These are phyloP conservation scores for Clarireedia hainanense DNA, from an alignment of 2,329 filamentous ascomycete species.

Conservation along the genomic window DNA sequence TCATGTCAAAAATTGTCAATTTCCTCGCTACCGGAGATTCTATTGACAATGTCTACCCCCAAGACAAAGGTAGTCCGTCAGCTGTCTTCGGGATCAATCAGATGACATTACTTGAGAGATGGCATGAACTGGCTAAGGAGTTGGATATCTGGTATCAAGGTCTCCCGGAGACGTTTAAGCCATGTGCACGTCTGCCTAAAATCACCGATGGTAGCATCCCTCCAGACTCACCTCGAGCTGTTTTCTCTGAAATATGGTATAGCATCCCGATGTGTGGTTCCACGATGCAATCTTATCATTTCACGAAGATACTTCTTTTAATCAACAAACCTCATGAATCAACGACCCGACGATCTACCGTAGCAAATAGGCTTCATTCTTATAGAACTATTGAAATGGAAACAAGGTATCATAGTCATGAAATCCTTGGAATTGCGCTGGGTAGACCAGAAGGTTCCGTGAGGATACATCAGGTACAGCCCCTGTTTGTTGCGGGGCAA, in stretches of 20 bases:
- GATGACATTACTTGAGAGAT: slow-evolving; percentile 42
- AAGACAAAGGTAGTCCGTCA: slow-evolving; percentile 31
- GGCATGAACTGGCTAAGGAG: slow-evolving; percentile 47
- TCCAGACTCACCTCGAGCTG: slow-evolving; percentile 26
- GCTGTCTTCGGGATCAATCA: slow-evolving; percentile 38
- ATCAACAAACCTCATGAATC: slow-evolving; percentile 52
- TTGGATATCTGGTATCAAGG: slow-evolving; percentile 52
- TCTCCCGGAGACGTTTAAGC: slow-evolving; percentile 50
- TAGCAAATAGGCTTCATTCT: slow-evolving; percentile 45
- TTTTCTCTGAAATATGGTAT: slow-evolving; percentile 54
- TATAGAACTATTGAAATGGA: slow-evolving; percentile 50
- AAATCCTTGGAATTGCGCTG: slow-evolving; percentile 54
- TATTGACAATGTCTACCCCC: slow-evolving; percentile 31
- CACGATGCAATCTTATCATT: slow-evolving; percentile 59
- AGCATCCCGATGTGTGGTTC: slow-evolving; percentile 55
- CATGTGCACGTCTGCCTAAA: slow-evolving; percentile 42
- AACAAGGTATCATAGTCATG: slow-evolving; percentile 48
- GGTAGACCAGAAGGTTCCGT: slow-evolving; percentile 47
- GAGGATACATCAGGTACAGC: slow-evolving; percentile 49
- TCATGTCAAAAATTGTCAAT: slow-evolving; percentile 58
- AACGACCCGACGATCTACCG: slow-evolving; percentile 41
- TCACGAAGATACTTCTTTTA: slow-evolving; percentile 52
- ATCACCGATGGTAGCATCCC: slow-evolving; percentile 18
- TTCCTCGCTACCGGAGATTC: slow-evolving; percentile 52
- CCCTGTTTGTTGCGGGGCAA: slow-evolving; percentile 54